Evolutionary conservation across 2,329 filamentous ascomycete species (phyloP).

Genomic region (Aspergillus melleus): DNA sequence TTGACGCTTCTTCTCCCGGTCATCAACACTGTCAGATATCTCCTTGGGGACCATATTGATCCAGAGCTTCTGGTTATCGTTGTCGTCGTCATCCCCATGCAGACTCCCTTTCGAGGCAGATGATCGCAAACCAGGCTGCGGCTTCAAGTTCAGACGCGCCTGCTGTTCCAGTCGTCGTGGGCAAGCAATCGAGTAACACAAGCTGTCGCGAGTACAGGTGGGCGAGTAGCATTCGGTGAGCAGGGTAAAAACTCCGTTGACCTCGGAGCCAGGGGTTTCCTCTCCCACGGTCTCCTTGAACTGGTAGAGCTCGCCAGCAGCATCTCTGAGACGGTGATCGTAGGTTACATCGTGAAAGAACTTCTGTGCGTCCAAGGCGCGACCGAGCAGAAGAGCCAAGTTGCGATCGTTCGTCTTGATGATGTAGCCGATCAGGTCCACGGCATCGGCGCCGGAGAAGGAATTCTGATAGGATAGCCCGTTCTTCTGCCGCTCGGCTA

Average conservation of each 20-base stretch:
- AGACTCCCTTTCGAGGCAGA: slow-evolving; percentile 69
- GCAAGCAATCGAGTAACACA: slow-evolving; percentile 98
- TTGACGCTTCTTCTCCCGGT: slow-evolving; percentile 94
- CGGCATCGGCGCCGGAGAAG: slow-evolving; percentile 92
- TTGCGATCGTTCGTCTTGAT: slow-evolving; percentile 97
- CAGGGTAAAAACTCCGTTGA: slow-evolving; percentile 95
- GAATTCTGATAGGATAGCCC: slow-evolving; percentile 95
- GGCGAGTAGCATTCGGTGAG: slow-evolving; percentile 97
- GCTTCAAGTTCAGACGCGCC: slow-evolving; percentile 88
- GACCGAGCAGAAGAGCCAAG: slow-evolving; percentile 82
- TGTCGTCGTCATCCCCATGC: slow-evolving; percentile 79
- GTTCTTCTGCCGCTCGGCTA: slow-evolving; percentile 91
- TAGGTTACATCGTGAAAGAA: slow-evolving; percentile 99
- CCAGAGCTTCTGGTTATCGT: slow-evolving; percentile 97
- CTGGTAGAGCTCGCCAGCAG: slow-evolving; percentile 92
- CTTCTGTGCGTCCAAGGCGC: slow-evolving; percentile 93
- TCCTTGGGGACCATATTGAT: slow-evolving; percentile 98
- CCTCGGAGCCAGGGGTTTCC: slow-evolving; percentile 69
- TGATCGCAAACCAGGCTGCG: slow-evolving; percentile 79
- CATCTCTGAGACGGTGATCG: slow-evolving; percentile 91
- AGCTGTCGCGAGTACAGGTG: slow-evolving; percentile 89
- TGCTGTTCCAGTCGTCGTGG: slow-evolving; percentile 92
- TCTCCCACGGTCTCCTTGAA: slow-evolving; percentile 85
- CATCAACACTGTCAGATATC: slow-evolving; percentile 82
- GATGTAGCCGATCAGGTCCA: slow-evolving; percentile 93